phyloP scores from a whole-genome alignment of 2,329 filamentous ascomycete species.

The Teratosphaeria zuluensis region DNA sequence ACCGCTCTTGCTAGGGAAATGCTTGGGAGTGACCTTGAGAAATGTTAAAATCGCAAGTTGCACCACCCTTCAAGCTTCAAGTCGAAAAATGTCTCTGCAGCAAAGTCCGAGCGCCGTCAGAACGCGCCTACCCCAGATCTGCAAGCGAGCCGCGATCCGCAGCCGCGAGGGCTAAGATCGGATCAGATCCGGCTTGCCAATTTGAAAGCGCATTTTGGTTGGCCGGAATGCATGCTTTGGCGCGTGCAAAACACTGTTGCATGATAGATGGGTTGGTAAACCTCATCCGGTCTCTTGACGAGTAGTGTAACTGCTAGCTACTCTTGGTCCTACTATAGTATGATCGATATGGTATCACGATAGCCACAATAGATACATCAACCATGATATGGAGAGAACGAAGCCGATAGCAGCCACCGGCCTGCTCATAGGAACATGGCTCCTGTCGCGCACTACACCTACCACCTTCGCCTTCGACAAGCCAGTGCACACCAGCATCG shows the following conservation, averaged over 20 bases:
- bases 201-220: neutral
- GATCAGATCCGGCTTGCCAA: neutral
- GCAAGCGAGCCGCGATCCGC: neutral
- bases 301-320: neutral
- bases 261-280: no score
- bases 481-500: slow-evolving; percentile 34
- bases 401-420: slow-evolving; percentile 17
- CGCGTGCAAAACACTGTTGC: no score
- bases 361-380: neutral
- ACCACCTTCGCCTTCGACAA: slow-evolving; percentile 32
- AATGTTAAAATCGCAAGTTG: neutral
- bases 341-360: neutral
- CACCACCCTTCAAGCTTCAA: neutral
- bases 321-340: neutral
- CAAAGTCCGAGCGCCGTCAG: neutral
- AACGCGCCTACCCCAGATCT: neutral
- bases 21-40: neutral
- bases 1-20: neutral
- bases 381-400: slow-evolving; percentile 10
- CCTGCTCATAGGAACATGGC: slow-evolving; percentile 18
- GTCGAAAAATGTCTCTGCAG: neutral
- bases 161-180: neutral
- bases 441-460: slow-evolving; percentile 14
- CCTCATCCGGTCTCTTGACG: no score
- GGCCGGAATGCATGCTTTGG: neutral